phyloP scores from a whole-genome alignment of 169 alveolate genomes.

The Eimeria praecox region DNA sequence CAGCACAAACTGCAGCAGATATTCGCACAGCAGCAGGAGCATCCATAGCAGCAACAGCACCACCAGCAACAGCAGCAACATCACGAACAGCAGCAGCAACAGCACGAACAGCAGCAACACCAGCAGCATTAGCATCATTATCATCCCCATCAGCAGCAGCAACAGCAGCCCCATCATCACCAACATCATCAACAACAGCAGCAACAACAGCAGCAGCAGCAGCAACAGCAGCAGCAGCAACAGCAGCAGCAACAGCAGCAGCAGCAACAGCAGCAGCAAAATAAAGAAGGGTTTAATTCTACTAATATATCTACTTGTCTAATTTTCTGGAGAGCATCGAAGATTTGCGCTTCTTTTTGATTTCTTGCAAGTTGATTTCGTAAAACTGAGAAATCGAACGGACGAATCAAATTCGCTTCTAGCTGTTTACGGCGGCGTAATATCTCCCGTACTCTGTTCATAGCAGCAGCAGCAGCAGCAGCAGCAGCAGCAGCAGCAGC shows the following conservation, averaged over 20 bases:
- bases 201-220: neutral
- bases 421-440: constrained; percentile 61
- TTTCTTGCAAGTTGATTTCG: constrained; percentile 37
- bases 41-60: neutral
- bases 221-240: neutral
- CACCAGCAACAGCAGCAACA: neutral
- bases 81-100: neutral
- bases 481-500: neutral
- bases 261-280: neutral
- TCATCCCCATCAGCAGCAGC: neutral
- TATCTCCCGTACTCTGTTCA: constrained; percentile 63
- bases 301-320: neutral
- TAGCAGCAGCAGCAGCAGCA: constrained; percentile 1
- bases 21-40: neutral
- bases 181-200: neutral
- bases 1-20: too few relatives aligned
- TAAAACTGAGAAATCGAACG: constrained; percentile 43
- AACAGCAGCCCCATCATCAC: neutral
- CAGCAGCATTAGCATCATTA: too few relatives aligned
- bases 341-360: constrained; percentile 39
- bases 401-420: constrained; percentile 61
- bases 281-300: neutral
- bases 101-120: neutral
- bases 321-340: constrained; percentile 18
- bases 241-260: too few relatives aligned